Conservation (phyloP, 352 stramenopile species). For the Phytophthora melonis region DNA sequence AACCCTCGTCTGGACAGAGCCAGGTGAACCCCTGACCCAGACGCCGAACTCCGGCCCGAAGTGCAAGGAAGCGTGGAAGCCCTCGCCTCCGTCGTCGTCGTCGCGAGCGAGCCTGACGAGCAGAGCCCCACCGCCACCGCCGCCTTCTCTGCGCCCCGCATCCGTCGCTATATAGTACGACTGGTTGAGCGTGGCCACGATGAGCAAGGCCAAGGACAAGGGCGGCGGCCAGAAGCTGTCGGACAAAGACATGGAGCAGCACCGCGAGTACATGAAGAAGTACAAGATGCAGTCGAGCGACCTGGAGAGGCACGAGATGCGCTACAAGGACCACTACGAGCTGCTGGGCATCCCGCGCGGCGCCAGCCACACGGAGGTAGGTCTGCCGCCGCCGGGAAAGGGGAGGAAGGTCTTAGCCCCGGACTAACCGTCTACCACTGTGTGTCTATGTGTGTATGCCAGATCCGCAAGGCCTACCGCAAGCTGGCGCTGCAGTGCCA, state of each 20-base stretch:
- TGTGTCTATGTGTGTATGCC: conserved; percentile 12
- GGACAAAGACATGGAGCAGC: conserved; percentile 84
- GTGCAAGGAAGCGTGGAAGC: not conserved
- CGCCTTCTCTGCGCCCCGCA: too few species aligned
- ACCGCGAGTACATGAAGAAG: conserved; percentile 92
- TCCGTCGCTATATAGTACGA: not conserved
- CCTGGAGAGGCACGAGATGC: conserved; percentile 59
- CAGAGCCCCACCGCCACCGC: not conserved
- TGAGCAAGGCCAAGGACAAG: conserved; percentile 32
- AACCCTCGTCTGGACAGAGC: not conserved
- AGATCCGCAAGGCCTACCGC: conserved; percentile 95
- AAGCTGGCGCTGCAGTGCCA: conserved; percentile 89
- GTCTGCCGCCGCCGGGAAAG: not conserved
- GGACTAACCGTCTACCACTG: conserved; percentile 11
- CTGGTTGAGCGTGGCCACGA: not conserved
- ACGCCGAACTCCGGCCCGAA: not conserved
- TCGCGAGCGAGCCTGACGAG: not conserved
- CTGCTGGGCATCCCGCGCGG: conserved; percentile 63
- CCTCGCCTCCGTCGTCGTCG: too few species aligned
- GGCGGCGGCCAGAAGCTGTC: conserved; percentile 37
- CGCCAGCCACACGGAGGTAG: conserved; percentile 76
- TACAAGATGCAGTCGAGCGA: conserved; percentile 86
- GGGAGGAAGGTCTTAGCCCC: not conserved
- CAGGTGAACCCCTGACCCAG: not conserved
- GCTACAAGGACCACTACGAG: conserved; percentile 87